Base-by-base conservation (phyloP, 768 basidiomycete genomes). In the Auricularia heimuer region DNA sequence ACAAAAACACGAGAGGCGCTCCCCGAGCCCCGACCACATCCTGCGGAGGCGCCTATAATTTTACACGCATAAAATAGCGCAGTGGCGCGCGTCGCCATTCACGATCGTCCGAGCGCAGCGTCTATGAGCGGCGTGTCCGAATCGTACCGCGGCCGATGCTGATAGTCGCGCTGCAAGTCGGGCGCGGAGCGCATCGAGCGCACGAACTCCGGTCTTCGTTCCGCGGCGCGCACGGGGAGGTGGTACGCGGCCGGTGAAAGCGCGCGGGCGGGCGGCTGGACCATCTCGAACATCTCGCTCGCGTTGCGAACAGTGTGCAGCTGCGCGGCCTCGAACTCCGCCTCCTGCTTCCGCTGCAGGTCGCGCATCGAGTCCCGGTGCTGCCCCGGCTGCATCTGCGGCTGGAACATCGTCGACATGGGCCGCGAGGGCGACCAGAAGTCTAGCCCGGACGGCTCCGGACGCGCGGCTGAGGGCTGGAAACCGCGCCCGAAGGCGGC, bases 401-500 rank as follows among this genome's bases (percentile, higher is more conserved):
- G 47, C 47, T 16, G 14, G 56, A 60, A 29, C 56, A 60, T 60
- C 29, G 56, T 60, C 56, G 56, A 60, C 24, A 60, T 35, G 10
- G 56, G 56, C 29, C 56, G 56, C 34, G 56, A 60, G 8, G 56
- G 56, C 56, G 56, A 60, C 56, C 56, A 60, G 56, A 60, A 60
- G 56, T 60, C 56, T 6, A 60, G 56, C 24, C 56, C 56, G 24
- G 56, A 60, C 56, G 34, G 29, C 56, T 60, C 56, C 35, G 62
- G 62, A 14, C 34, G 16, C 37, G 14, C 35, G 8, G 33, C 29
- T 1, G 34, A 12, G 2, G 62, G 62, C 39, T 62, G 37, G 24
- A 42, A 62, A 3, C 39, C 62, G 6, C 62, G 34, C n/a, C 62
- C 62, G 24, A 42, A 14, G 1, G 45, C 45, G 39, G 45, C 62